A percentile compares a stretch with the other conserved stretches of the same genome.
These are phyloP conservation scores for Lactarius deliciosus DNA, from an alignment of 768 basidiomycete species.

Conservation along the genomic window DNA sequence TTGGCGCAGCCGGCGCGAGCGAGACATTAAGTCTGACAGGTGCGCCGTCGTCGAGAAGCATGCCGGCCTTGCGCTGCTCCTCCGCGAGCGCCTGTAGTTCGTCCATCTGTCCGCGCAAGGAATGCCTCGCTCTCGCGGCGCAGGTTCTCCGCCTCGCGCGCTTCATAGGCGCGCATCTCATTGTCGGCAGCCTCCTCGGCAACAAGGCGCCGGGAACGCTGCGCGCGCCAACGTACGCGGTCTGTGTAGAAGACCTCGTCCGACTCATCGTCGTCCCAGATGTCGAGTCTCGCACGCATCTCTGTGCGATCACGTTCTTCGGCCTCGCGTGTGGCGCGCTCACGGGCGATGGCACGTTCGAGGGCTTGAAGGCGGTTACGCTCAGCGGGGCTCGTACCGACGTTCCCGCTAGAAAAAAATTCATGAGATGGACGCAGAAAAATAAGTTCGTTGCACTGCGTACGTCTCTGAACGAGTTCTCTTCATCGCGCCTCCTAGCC, in stretches of 20 bases:
- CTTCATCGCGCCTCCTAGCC: slow-evolving; percentile 72
- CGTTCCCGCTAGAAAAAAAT: slow-evolving; percentile 74
- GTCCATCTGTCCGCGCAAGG: slow-evolving; percentile 90
- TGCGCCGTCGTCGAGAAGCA: slow-evolving; percentile 88
- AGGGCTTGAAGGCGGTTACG: slow-evolving; percentile 73
- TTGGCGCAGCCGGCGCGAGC: slow-evolving; percentile 48
- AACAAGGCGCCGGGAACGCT: slow-evolving; percentile 66
- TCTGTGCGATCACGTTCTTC: slow-evolving; percentile 80
- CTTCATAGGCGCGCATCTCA: slow-evolving; percentile 78
- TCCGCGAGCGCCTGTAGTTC: slow-evolving; percentile 92
- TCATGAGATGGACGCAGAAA: neutral
- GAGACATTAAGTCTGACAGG: slow-evolving; percentile 86
- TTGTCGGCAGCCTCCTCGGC: slow-evolving; percentile 84
- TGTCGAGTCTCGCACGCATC: slow-evolving; percentile 75
- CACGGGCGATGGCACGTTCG: slow-evolving; percentile 73
- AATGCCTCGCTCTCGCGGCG: slow-evolving; percentile 91
- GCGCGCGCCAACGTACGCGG: slow-evolving; percentile 82
- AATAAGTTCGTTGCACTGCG: slow-evolving; percentile 36
- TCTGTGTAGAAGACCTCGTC: slow-evolving; percentile 93
- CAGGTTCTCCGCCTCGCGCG: slow-evolving; percentile 82
- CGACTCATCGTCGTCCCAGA: slow-evolving; percentile 93
- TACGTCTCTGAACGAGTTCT: slow-evolving; percentile 84
- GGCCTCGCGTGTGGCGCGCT: slow-evolving; percentile 67
- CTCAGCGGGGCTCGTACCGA: slow-evolving; percentile 89
- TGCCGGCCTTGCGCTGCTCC: slow-evolving; percentile 86